Percentiles rank a stretch among this genome's conserved stretches.
These are phyloP conservation scores for Coemansia umbellata DNA, from an alignment of 192 early-diverging fungal genomes.

Conservation along the genomic window DNA sequence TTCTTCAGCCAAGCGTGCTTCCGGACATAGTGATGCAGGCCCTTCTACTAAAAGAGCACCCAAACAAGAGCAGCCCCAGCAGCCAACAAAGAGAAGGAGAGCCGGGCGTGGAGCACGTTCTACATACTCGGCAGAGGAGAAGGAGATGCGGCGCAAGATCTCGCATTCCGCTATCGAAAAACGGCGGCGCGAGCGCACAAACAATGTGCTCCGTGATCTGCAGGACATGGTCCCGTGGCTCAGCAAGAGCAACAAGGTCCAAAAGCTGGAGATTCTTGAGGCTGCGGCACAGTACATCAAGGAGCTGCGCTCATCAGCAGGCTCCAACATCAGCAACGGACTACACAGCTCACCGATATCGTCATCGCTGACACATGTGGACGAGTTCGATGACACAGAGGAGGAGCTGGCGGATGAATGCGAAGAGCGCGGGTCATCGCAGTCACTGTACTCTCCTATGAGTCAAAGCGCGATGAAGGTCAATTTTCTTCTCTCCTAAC, in stretches of 20 bases:
- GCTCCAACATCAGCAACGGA: no score
- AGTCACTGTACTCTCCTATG: neutral
- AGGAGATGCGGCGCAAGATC: conserved; percentile 70
- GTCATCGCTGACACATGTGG: conserved; percentile 1
- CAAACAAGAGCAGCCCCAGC: conserved; percentile 1
- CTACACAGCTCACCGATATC: neutral
- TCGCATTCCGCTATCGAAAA: conserved; percentile 82
- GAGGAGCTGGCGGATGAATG: neutral
- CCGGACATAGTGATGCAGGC: neutral
- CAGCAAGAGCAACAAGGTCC: conserved; percentile 29
- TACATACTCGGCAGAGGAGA: conserved; percentile 35
- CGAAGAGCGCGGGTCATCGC: neutral
- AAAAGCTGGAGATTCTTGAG: conserved; percentile 34
- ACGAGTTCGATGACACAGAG: conserved; percentile 8
- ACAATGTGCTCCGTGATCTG: conserved; percentile 74
- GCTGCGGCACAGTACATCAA: conserved; percentile 30
- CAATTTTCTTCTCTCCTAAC: conserved; percentile 29
- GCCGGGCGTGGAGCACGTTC: conserved; percentile 28
- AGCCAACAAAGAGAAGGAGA: neutral
- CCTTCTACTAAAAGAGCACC: neutral
- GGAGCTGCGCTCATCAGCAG: conserved; percentile 10
- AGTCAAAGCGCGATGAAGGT: conserved; percentile 24
- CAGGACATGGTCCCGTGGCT: conserved; percentile 66
- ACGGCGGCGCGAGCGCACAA: conserved; percentile 78
- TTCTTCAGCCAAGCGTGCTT: neutral